Evolutionary conservation across 2,329 filamentous ascomycete species (phyloP).

Genomic region (Aotearoamyces nothofagi): DNA sequence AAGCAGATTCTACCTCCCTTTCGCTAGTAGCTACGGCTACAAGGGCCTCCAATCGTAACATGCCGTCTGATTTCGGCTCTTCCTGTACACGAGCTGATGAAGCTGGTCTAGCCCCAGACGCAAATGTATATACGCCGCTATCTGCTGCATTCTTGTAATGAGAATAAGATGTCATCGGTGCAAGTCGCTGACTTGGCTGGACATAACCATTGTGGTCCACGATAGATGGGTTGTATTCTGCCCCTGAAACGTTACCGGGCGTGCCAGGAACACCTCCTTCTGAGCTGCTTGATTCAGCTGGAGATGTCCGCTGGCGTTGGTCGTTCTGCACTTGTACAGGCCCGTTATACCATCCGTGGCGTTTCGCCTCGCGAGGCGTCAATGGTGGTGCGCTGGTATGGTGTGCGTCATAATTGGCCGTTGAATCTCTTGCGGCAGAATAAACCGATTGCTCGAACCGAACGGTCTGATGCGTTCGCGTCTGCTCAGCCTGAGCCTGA

Average conservation of each 20-base stretch:
- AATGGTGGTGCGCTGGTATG: constrained; percentile 43
- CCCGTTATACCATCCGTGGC: constrained; percentile 59
- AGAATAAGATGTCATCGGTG: background rate
- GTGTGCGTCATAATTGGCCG: constrained; percentile 30
- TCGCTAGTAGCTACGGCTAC: constrained; percentile 51
- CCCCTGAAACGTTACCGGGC: constrained; percentile 26
- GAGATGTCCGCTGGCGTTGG: constrained; percentile 30
- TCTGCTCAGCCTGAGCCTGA: constrained; percentile 36
- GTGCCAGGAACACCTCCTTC: constrained; percentile 37
- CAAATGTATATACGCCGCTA: background rate
- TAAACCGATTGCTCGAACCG: constrained; percentile 36
- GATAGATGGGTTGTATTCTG: constrained; percentile 35
- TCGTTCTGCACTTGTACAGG: constrained; percentile 21
- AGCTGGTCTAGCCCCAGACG: background rate
- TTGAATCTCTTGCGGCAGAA: constrained; percentile 18
- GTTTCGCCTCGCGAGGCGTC: constrained; percentile 44
- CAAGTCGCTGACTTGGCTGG: constrained; percentile 23
- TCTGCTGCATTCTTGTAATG: background rate
- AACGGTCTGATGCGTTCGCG: constrained; percentile 31
- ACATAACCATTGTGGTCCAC: constrained; percentile 31
- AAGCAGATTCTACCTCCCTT: constrained; percentile 21
- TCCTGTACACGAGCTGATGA: background rate
- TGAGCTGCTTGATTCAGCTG: constrained; percentile 37
- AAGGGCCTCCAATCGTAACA: constrained; percentile 43
- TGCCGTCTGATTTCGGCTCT: constrained; percentile 26